Evolutionary conservation across 1,139 yeast genomes (phyloP), one percentile per base, ranked within the genome.

Genomic region (Williopsis jadinii): DNA sequence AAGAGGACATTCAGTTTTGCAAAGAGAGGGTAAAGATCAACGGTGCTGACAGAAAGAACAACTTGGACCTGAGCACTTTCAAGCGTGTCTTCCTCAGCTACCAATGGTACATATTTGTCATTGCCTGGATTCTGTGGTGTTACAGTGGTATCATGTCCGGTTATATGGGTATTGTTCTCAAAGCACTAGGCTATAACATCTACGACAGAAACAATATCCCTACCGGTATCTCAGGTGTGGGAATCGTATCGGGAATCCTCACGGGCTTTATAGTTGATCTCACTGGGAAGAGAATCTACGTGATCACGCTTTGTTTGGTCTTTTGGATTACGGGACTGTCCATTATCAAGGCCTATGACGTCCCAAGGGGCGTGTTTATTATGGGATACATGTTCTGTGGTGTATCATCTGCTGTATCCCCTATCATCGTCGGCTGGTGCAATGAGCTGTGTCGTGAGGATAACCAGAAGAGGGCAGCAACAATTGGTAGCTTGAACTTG

Each of bases 71-170:
- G 14, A 28, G 35, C 11, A 28, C 38, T 11, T 37, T 45, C 26
- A 42, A 39, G 37, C 39, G 46, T 36, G 43, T 41, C 5, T 27
- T 45, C n/a, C 11, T 30, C 13, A 30, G 39, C 9, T 41, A 41
- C 36, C 46, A 42, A 12, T 42, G 32, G 40, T 45, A 45, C 30
- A 14, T 41, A 28, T 42, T 42, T 26, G 40, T 31, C 27, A 11
- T 39, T 39, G 41, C 12, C 37, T 74, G 39, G 68, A 71, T 1
- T 62, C 71, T 15, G 10, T 43, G 75, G 65, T 5, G 61, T 66
- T 34, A 31, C 28, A 41, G 43, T 8, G 40, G 41, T 29, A 73
- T 71, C 2, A 60, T 69, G 1, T 38, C 62, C 9, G 38, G 44
- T 13, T 43, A 32, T 34, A 41, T 43, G 43, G 41, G 35, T 13